These are phyloP conservation scores for Talaromyces thailandensis DNA, from an alignment of 495 filamentous ascomycete species.

Conservation along the genomic window DNA sequence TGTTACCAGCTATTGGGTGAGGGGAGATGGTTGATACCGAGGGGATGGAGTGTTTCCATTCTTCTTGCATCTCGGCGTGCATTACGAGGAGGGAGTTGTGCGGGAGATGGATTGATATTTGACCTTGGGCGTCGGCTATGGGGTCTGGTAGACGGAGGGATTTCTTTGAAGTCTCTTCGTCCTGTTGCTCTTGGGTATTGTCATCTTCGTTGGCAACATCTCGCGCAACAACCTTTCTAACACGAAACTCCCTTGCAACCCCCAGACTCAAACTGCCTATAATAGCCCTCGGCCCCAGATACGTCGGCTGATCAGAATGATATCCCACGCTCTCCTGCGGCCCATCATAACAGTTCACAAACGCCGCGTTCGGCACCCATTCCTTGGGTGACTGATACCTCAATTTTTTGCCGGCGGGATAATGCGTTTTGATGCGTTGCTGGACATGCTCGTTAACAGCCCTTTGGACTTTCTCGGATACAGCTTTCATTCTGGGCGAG, in stretches of 20 bases:
- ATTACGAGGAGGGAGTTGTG: constrained; percentile 91
- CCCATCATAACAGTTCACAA: constrained; percentile 89
- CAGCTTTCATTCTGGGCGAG: constrained; percentile 58
- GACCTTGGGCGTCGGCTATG: constrained; percentile 57
- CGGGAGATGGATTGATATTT: constrained; percentile 83
- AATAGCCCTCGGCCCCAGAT: constrained; percentile 76
- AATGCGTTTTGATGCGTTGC: constrained; percentile 50
- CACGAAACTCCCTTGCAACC: constrained; percentile 82
- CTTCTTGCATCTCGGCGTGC: constrained; percentile 73
- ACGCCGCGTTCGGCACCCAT: constrained; percentile 83
- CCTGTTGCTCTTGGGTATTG: constrained; percentile 10
- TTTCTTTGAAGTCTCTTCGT: constrained; percentile 5
- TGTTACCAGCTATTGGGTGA: constrained; percentile 70
- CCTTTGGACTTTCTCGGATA: constrained; percentile 55
- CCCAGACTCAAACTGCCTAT: constrained; percentile 89
- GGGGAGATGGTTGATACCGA: constrained; percentile 67
- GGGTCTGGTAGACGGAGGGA: constrained; percentile 17
- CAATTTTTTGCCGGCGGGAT: constrained; percentile 61
- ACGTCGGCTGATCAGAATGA: constrained; percentile 87
- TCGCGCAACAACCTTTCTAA: constrained; percentile 60
- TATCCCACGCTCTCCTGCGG: constrained; percentile 75
- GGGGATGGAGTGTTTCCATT: constrained; percentile 56
- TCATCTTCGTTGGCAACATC: constrained; percentile 29
- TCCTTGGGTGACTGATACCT: constrained; percentile 52
- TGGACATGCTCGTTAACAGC: constrained; percentile 68